These are phyloP conservation scores for Fusarium metavorans DNA, from an alignment of 2,329 filamentous ascomycete species.

Conservation along the genomic window DNA sequence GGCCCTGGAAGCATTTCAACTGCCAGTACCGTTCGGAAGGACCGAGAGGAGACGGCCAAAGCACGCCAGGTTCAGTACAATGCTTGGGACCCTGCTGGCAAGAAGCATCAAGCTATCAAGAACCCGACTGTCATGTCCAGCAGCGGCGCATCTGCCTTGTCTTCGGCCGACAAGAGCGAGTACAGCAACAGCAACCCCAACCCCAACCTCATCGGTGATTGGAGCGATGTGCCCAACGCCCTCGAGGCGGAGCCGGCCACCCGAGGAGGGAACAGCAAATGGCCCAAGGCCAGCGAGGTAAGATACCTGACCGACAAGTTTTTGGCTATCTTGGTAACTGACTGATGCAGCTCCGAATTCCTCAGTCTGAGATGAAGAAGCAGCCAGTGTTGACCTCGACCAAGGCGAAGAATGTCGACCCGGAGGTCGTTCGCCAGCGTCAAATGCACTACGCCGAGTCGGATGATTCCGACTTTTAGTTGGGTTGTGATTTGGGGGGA, in stretches of 20 bases:
- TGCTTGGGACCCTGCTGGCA: conserved; percentile 48
- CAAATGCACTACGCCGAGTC: conserved; percentile 38
- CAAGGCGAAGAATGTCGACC: conserved; percentile 20
- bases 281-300: conserved; percentile 42
- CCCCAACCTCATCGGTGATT: conserved; percentile 27
- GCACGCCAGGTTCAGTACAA: conserved; percentile 39
- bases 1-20: conserved; percentile 40
- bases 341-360: conserved; percentile 28
- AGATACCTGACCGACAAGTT: neutral
- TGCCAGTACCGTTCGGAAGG: conserved; percentile 45
- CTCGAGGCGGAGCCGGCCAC: neutral
- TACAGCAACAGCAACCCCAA: conserved; percentile 12
- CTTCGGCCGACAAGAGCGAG: conserved; percentile 1
- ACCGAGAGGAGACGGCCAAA: conserved; percentile 3
- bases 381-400: conserved; percentile 21
- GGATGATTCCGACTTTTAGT: conserved; percentile 37
- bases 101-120: conserved; percentile 37
- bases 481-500: neutral
- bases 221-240: conserved; percentile 3
- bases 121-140: conserved; percentile 36
- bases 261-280: conserved; percentile 31
- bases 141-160: conserved; percentile 22
- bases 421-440: conserved; percentile 30
- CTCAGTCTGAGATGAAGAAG: conserved; percentile 32
- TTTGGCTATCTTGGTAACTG: neutral